Evolutionary conservation across 345 rosid genomes (phyloP).

Genomic region (Gossypium mustelinum): DNA sequence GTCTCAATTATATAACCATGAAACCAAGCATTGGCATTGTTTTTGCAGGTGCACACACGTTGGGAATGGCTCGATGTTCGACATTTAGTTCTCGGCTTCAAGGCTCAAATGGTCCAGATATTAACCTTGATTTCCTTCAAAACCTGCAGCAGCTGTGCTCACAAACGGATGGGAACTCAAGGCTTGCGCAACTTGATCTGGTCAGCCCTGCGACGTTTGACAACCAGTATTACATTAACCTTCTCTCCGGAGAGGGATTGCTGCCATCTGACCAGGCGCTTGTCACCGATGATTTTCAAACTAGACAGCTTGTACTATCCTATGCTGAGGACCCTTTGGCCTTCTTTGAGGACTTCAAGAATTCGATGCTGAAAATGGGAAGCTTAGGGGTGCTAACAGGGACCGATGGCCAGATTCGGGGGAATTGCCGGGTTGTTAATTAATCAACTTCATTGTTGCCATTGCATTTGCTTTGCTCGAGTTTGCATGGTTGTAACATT

Average conservation of each 20-base stretch:
- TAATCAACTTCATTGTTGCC: constrained; percentile 8
- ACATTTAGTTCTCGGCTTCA: constrained; percentile 55
- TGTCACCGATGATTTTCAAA: constrained; percentile 38
- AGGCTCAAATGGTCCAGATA: constrained; percentile 36
- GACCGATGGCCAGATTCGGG: constrained; percentile 36
- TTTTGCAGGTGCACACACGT: constrained; percentile 63
- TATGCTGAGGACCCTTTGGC: constrained; percentile 44
- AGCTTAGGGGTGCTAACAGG: constrained; percentile 19
- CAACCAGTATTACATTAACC: constrained; percentile 74
- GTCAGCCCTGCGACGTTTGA: constrained; percentile 75
- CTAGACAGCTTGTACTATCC: constrained; percentile 46
- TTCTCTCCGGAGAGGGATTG: constrained; percentile 69
- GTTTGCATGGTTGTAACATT: background rate
- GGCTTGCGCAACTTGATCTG: constrained; percentile 57
- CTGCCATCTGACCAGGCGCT: constrained; percentile 77
- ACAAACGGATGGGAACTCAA: constrained; percentile 18
- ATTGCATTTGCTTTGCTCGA: background rate
- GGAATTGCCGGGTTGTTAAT: constrained; percentile 46
- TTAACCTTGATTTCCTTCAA: constrained; percentile 54
- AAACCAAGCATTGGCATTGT: background rate
- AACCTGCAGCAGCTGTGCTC: constrained; percentile 64
- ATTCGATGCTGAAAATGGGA: background rate
- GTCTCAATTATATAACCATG: too few species aligned
- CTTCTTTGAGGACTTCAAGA: constrained; percentile 43
- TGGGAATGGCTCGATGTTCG: constrained; percentile 78